phyloP scores from a whole-genome alignment of 1,284 basidiomycete species.

The Cystobasidium pallidum region DNA sequence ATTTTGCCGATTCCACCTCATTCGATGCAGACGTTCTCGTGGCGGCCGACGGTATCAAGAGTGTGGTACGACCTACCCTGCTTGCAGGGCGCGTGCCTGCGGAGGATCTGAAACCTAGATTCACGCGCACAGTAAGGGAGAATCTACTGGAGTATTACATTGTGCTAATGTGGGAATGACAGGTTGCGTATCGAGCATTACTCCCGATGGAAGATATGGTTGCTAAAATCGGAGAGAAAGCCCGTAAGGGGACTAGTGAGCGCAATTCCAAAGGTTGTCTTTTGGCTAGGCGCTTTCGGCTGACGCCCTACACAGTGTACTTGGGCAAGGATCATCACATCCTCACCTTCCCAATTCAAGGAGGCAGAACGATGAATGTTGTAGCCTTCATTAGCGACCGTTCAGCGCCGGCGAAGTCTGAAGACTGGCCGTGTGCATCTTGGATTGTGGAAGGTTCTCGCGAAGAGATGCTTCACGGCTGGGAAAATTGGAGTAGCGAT shows the following conservation, averaged over 20 bases:
- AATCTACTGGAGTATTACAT: not conserved
- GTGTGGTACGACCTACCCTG: constrained; percentile 24
- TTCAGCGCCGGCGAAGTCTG: not conserved
- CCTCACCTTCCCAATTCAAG: constrained; percentile 38
- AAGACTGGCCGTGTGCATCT: constrained; percentile 4
- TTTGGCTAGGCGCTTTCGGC: not conserved
- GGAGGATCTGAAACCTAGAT: constrained; percentile 24
- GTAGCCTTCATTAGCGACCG: constrained; percentile 34
- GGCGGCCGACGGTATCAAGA: constrained; percentile 39
- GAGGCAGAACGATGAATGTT: constrained; percentile 32
- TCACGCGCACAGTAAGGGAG: constrained; percentile 28
- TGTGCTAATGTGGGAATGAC: not conserved
- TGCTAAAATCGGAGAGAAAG: constrained; percentile 39
- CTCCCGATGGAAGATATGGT: constrained; percentile 41
- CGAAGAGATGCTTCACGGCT: constrained; percentile 33
- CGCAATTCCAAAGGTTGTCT: not conserved
- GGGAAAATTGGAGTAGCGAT: constrained; percentile 39
- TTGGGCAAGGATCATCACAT: constrained; percentile 40
- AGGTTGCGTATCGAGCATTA: constrained; percentile 29
- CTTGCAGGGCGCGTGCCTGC: constrained; percentile 8
- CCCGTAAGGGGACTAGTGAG: constrained; percentile 39
- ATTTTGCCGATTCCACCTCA: constrained; percentile 25
- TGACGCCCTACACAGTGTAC: constrained; percentile 4
- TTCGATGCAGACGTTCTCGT: constrained; percentile 34
- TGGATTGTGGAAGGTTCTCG: constrained; percentile 29